Conservation (phyloP, 2,329 filamentous ascomycete genomes). For the Beauveria sp. region DNA sequence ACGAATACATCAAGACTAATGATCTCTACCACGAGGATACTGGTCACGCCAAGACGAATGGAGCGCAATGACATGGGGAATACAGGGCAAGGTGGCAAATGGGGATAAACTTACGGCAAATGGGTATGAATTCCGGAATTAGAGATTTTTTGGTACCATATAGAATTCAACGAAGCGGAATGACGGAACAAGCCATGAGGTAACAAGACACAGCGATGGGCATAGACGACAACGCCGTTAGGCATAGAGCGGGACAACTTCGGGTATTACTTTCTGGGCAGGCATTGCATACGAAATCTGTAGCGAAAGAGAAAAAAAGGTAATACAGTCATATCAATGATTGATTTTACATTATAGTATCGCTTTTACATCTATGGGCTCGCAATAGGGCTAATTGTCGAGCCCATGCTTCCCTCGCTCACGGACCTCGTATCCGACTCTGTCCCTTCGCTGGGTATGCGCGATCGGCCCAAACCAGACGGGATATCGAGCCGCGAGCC, state of each 20-base stretch:
- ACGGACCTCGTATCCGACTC: slow-evolving; percentile 29
- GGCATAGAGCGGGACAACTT: background rate
- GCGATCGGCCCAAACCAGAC: slow-evolving; percentile 22
- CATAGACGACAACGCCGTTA: background rate
- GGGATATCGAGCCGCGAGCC: slow-evolving; percentile 24
- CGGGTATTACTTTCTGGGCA: background rate
- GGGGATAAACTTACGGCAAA: too few species aligned
- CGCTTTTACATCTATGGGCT: slow-evolving; percentile 8
- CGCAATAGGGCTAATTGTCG: slow-evolving; percentile 24
- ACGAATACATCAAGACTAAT: slow-evolving; percentile 60
- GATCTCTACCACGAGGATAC: slow-evolving; percentile 41
- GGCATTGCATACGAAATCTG: slow-evolving; percentile 2
- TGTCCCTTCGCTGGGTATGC: slow-evolving; percentile 25
- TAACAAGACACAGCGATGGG: background rate
- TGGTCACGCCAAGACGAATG: slow-evolving; percentile 6
- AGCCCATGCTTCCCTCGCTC: slow-evolving; percentile 32
- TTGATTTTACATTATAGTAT: background rate
- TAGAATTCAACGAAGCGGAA: background rate
- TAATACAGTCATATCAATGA: background rate
- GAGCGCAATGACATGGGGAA: slow-evolving; percentile 4
- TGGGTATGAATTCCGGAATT: background rate
- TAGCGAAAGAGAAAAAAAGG: background rate
- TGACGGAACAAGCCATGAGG: background rate
- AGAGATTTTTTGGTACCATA: background rate
- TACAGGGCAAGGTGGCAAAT: background rate